Evolutionary conservation across 805 yeast species (phyloP), one percentile per base, ranked within the genome.

Genomic region (Candida krabiensis): DNA sequence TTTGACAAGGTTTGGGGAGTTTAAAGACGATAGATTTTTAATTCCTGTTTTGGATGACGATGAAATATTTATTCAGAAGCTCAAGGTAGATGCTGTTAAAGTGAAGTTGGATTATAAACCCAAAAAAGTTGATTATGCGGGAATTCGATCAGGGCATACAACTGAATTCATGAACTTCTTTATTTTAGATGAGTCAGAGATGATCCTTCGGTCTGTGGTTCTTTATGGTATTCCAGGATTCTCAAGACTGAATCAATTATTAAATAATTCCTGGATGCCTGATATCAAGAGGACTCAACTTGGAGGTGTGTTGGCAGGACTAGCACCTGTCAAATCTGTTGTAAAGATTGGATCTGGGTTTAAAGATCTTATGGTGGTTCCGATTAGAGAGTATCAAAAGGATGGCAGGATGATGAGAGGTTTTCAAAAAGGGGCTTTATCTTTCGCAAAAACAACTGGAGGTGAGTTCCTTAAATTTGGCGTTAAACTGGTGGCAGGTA

Each of bases 21-120:
- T 93, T 57, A 82, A 78, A 53, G 96, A 86, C 52, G 49, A 66
- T 2, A 62, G 93, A 41, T 85, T 86, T 55, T 73, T 73, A 4
- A 63, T 85, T 12, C 71, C 79, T 2, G 28, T 31, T 15, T 16
- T 24, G 6, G 71, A 67, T 9, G 88, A 83, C 30, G 93, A 84
- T 41, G 72, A 77, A 5, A 53, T 78, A 1, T 90, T 77, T 53
- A 70, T 89, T 31, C 88, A 86, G 49, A 79, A 79, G 53, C 72
- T 88, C 24, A 75, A 75, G 29, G 71, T 89, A 4, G 73, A 75
- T 40, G 66, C 80, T 0, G 63, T 86, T 2, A 72, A 70, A 32
- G 57, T 93, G 15, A 80, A 80, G 44, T 66, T 93, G 28, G 98
- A 93, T 60, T 93, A 93, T 59, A 89, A 88, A 56, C 98, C 99